A percentile compares a stretch with the other conserved stretches of the same genome.
phyloP scores from a whole-genome alignment of 1,284 basidiomycete genomes.

The Boletus smithii region DNA sequence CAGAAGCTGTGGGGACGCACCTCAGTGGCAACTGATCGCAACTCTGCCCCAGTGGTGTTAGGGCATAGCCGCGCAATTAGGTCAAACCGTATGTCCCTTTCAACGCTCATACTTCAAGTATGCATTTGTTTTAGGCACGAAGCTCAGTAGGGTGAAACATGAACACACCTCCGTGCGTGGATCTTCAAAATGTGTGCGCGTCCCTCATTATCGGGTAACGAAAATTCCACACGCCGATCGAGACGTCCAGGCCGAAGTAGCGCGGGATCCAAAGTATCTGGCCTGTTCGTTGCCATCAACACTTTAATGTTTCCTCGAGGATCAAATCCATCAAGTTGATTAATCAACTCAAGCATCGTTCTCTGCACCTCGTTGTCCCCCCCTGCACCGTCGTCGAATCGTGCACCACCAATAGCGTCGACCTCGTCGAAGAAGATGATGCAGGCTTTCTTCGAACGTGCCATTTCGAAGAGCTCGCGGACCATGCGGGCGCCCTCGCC shows the following conservation, averaged over 20 bases:
- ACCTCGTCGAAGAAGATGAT: conserved; percentile 99
- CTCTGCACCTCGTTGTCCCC: conserved; percentile 99
- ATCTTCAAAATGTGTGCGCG: conserved; percentile 96
- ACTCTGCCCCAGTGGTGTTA: conserved; percentile 96
- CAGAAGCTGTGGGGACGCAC: conserved; percentile 39
- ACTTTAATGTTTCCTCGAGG: conserved; percentile 99
- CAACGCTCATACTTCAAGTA: conserved; percentile 85
- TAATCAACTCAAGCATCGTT: conserved; percentile 99
- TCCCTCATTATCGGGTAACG: conserved; percentile 93
- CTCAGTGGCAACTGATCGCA: conserved; percentile 96
- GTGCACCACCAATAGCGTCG: conserved; percentile 96
- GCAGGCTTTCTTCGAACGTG: conserved; percentile 96
- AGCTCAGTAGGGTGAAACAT: background rate
- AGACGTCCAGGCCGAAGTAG: conserved; percentile 94
- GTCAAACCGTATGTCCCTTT: conserved; percentile 96
- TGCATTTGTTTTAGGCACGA: conserved; percentile 6
- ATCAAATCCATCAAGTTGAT: conserved; percentile 98
- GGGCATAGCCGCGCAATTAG: conserved; percentile 96
- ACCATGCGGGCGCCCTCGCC: conserved; percentile 99
- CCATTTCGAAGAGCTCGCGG: conserved; percentile 98
- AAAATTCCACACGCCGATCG: conserved; percentile 95
- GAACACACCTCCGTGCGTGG: conserved; percentile 78
- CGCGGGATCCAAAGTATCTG: conserved; percentile 97
- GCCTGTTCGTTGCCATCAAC: conserved; percentile 99
- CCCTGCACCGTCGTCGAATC: conserved; percentile 98